phyloP scores from a whole-genome alignment of 176 grass and related monocot genomes.

The Carex scoparia region DNA sequence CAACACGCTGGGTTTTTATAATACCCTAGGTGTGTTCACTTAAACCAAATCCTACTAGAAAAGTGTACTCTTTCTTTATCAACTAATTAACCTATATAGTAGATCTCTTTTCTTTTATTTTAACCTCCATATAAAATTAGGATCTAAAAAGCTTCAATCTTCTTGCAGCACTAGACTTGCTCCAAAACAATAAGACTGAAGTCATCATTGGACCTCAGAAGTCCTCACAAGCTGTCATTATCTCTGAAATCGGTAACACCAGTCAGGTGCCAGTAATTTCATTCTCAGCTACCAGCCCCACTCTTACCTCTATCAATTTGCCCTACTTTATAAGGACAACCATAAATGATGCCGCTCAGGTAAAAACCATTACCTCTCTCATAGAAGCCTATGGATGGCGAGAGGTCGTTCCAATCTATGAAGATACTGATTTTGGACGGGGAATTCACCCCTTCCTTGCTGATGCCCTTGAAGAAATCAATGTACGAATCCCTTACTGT shows the following conservation, averaged over 20 bases:
- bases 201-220: conserved; percentile 40
- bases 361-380: conserved; percentile 33
- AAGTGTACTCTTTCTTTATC: too few species aligned
- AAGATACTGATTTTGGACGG: conserved; percentile 30
- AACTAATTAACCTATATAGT: too few species aligned
- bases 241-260: conserved; percentile 22
- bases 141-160: neutral
- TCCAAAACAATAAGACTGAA: conserved; percentile 29
- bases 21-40: too few species aligned
- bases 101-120: too few species aligned
- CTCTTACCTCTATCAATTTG: neutral
- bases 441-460: conserved; percentile 23
- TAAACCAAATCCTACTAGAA: too few species aligned
- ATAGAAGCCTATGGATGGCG: conserved; percentile 30
- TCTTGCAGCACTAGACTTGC: conserved; percentile 32
- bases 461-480: conserved; percentile 28
- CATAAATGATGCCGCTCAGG: conserved; percentile 25
- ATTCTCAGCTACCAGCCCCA: conserved; percentile 27
- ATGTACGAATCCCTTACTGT: conserved; percentile 17
- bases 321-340: conserved; percentile 27
- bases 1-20: too few species aligned
- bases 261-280: conserved; percentile 39
- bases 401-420: conserved; percentile 23
- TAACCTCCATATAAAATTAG: too few species aligned
- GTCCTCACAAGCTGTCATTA: conserved; percentile 21